phyloP scores from a whole-genome alignment of 2,329 filamentous ascomycete genomes.

The Pseudogymnoascus sp. region DNA sequence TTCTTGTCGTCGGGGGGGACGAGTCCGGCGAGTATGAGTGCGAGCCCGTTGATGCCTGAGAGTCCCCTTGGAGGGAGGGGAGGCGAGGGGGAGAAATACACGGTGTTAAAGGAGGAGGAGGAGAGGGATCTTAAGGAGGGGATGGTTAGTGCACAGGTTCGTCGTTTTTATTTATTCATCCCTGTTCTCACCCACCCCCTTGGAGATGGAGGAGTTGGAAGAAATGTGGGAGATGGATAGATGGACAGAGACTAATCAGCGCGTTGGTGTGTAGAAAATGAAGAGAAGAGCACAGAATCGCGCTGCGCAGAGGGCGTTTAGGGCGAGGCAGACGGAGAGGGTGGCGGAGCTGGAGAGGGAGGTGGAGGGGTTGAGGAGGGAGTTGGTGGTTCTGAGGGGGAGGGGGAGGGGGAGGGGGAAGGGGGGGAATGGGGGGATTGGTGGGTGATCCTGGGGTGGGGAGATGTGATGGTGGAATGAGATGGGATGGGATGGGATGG shows the following conservation, averaged over 20 bases:
- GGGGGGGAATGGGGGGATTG: background rate
- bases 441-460: background rate
- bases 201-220: no score
- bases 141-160: background rate
- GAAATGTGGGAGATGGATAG: no score
- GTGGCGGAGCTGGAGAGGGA: background rate
- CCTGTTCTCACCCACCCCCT: no score
- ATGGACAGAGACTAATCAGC: no score
- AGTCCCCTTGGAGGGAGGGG: background rate
- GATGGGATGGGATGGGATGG: background rate
- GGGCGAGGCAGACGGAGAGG: background rate
- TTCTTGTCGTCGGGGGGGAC: background rate
- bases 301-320: background rate
- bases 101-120: background rate
- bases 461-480: background rate
- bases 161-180: background rate
- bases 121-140: background rate
- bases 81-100: background rate
- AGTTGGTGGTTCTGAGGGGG: background rate
- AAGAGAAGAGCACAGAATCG: background rate
- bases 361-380: background rate
- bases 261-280: no score
- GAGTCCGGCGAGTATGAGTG: background rate
- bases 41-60: background rate
- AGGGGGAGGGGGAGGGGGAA: no score